phyloP scores from a whole-genome alignment of 352 stramenopile species.

The Pythium aphanidermatum region DNA sequence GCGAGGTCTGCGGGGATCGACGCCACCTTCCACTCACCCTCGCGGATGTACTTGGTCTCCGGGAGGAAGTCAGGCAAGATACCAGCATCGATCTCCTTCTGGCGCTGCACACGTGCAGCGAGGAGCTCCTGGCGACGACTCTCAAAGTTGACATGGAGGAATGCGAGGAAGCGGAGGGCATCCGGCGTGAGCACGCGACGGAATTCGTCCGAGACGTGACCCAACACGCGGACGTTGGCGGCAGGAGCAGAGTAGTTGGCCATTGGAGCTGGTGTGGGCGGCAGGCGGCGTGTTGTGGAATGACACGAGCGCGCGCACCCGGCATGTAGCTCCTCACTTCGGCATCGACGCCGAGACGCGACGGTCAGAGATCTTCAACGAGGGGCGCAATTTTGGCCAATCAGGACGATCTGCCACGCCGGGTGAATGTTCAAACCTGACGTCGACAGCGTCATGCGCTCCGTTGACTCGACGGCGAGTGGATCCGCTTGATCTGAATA shows the following conservation, averaged over 20 bases:
- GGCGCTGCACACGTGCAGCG: conserved; percentile 35
- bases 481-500: conserved; percentile 1
- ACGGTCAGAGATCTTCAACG: conserved; percentile 23
- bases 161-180: conserved; percentile 88
- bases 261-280: conserved; percentile 21
- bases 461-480: background rate
- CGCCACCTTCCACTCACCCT: conserved; percentile 69
- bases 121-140: conserved; percentile 23
- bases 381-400: conserved; percentile 15
- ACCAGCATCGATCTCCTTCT: conserved; percentile 85
- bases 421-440: conserved; percentile 11
- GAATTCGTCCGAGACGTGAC: conserved; percentile 70
- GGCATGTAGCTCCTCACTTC: conserved; percentile 10
- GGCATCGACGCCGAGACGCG: conserved; percentile 9
- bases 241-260: conserved; percentile 39
- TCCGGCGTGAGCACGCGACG: conserved; percentile 86
- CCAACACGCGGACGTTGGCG: conserved; percentile 80
- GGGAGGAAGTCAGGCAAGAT: conserved; percentile 84
- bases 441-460: conserved; percentile 13
- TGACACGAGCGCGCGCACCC: too few species aligned
- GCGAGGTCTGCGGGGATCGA: conserved; percentile 80
- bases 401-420: background rate
- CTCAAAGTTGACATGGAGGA: conserved; percentile 89
- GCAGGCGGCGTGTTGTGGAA: conserved; percentile 3
- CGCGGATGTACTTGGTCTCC: conserved; percentile 79